Percentiles rank a stretch among this genome's conserved stretches.
These are phyloP conservation scores for Boletellus emodensis DNA, from an alignment of 768 basidiomycete species.

Conservation along the genomic window DNA sequence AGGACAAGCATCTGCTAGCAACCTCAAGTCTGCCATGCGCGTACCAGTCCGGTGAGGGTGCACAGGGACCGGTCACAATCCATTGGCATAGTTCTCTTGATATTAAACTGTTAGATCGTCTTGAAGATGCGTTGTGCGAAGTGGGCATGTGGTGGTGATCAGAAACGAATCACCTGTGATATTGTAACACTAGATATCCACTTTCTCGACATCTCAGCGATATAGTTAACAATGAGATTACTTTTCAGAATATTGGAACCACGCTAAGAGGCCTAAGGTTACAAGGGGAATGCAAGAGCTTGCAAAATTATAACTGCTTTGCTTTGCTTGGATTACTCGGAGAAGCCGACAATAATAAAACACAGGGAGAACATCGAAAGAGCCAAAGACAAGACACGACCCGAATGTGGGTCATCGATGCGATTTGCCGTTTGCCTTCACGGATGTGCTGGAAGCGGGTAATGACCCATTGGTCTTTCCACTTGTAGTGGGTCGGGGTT, in stretches of 20 bases:
- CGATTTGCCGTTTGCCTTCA: constrained; percentile 59
- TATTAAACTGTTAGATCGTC: constrained; percentile 1
- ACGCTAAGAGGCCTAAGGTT: constrained; percentile 18
- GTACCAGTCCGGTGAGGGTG: constrained; percentile 30
- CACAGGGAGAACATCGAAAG: constrained; percentile 16
- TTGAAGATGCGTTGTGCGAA: constrained; percentile 9
- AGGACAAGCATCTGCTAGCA: constrained; percentile 28
- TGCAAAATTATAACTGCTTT: constrained; percentile 26
- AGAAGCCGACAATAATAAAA: constrained; percentile 21
- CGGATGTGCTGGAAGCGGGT: constrained; percentile 40
- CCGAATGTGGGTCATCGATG: constrained; percentile 42
- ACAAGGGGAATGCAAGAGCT: constrained; percentile 18
- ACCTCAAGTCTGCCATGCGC: constrained; percentile 37
- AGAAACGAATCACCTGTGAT: constrained; percentile 11
- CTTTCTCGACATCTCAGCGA: constrained; percentile 8
- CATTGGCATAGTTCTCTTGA: constrained; percentile 4
- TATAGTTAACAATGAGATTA: constrained; percentile 12
- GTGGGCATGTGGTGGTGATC: neutral
- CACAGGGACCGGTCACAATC: neutral
- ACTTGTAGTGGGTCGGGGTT: constrained; percentile 48
- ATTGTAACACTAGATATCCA: constrained; percentile 21
- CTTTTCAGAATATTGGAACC: constrained; percentile 11
- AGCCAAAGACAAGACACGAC: constrained; percentile 18
- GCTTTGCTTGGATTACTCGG: constrained; percentile 23
- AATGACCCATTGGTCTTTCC: constrained; percentile 53